Base-by-base conservation (phyloP, 495 filamentous ascomycete genomes). In the Daldinia grandis region DNA sequence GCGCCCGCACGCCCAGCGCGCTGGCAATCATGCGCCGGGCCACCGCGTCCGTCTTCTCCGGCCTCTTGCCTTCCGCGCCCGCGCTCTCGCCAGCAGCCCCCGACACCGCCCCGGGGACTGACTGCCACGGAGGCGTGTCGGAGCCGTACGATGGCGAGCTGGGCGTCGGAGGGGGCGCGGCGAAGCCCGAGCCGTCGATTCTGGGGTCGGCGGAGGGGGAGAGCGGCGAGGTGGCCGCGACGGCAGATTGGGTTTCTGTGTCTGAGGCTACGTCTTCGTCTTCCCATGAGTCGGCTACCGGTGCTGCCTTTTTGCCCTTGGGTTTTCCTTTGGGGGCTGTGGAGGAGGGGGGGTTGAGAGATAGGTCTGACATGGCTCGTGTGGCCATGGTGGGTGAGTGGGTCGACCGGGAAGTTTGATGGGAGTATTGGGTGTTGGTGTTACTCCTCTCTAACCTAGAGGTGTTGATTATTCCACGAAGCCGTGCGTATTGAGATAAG, bases 11-110 rank as follows among this genome's bases (percentile, higher is more conserved):
- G 4, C 95, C 95, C 72, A 99, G 81, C 5, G 91, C 95, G 24
- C 88, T 92, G 0, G 94, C 93, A 76, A 99, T 98, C 89, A 99
- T 84, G 69, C 95, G 85, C 62, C 91, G 87, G 27, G 95, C 95
- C 47, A 95, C 93, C 2, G 94, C 93, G 66, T 94, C 95, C 64
- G 94, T 94, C 80, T 95, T 99, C 81, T 96, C 94, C 0, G 93
- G 95, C 61, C 94, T 78, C 49, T 81, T 78, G 19, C 71, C 70
- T 37, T 77, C 44, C 63, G 63, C 24, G 5, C 27, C 53, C 0
- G 1, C 9, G 33, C 33, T 14, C 2, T 12, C 12, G 33, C 33
- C 33, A 14, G 30, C 30, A n/a, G n/a, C 30, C 6, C 30, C 33
- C 12, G 31, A 33, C 12, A 12, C 33, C 33, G 65, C 24, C 30